Base-by-base conservation (phyloP, 768 basidiomycete genomes). In the Tylopilus balloui region DNA sequence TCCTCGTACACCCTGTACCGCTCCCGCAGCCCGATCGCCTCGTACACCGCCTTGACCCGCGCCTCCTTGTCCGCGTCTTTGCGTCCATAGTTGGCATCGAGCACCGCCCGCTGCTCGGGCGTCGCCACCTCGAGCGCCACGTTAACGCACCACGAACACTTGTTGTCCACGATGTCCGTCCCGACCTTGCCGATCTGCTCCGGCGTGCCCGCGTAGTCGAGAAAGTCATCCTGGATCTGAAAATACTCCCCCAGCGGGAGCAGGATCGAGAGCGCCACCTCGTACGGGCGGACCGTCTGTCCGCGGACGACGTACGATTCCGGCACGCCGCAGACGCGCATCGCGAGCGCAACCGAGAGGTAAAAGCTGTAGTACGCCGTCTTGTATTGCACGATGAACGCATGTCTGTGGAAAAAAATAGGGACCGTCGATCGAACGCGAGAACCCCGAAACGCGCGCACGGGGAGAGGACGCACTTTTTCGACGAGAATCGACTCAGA, bases 281-380 rank as follows among this genome's bases (percentile, higher is more conserved):
- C 78, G 74, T 89, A 95, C 4, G 86, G 80, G 41, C 76, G 73
- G 11, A 75, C 69, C 24, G 55, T 70, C 56, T 70, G 63, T 44
- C 74, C 73, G 47, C 59, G 53, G 15, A 73, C 56, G 19, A 56
- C 63, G 59, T 80, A 78, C 29, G 72, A 65, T 37, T 72, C 72
- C 12, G 86, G 81, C 45, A 91, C 77, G 42, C 74, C 73, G 58
- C 77, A 79, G 68, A 93, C 74, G 67, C 84, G 80, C 83, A 98
- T 85, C 11, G 92, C 92, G 54, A 93, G 84, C 13, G 95, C 96
- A 55, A 98, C 92, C 40, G 96, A 92, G 55, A 99, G 90, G 73
- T 97, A 96, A 80, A 98, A 98, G 25, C 92, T 96, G 72, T 98
- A 99, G 73, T 80, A 95, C 0, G 95, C 90, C 24, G 95, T 97